Conservation (phyloP, 225 moss, liverwort and hornwort species). For the Marchantia polymorpha region DNA sequence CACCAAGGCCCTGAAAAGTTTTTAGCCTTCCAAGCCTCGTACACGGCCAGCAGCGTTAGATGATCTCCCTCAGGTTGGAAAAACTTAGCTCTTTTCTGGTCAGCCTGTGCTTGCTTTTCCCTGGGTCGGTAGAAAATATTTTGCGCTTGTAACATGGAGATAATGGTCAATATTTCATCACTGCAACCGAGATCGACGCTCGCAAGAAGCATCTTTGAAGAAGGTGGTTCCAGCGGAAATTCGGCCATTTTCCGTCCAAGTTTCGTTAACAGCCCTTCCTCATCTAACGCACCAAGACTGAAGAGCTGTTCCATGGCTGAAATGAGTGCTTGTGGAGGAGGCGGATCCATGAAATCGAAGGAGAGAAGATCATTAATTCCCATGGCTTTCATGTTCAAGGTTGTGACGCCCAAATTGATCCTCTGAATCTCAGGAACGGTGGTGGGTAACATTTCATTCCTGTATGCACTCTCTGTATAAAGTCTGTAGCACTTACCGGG, state of each 20-base stretch:
- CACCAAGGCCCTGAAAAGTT: constrained; percentile 98
- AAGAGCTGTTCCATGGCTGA: constrained; percentile 97
- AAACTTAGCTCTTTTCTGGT: constrained; percentile 94
- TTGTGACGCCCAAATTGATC: constrained; percentile 78
- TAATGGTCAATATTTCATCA: constrained; percentile 93
- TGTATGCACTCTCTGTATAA: constrained; percentile 93
- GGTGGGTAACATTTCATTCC: constrained; percentile 96
- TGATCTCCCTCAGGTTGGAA: constrained; percentile 99
- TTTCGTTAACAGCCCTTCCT: constrained; percentile 88
- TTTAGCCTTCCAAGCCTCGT: constrained; percentile 99
- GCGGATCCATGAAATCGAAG: constrained; percentile 99
- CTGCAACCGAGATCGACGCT: constrained; percentile 98
- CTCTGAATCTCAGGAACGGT: constrained; percentile 98
- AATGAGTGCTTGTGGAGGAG: constrained; percentile 92
- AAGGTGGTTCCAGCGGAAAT: constrained; percentile 92
- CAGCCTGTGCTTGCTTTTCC: constrained; percentile 97
- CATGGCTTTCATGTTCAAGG: constrained; percentile 97
- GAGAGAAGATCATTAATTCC: constrained; percentile 96
- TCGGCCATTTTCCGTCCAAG: constrained; percentile 96
- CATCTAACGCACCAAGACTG: constrained; percentile 94
- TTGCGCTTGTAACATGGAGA: constrained; percentile 94
- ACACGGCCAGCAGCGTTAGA: constrained; percentile 83
- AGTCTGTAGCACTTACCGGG: constrained; percentile 95
- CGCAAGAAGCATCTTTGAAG: constrained; percentile 92
- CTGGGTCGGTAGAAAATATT: constrained; percentile 90